Conservation (phyloP, 2,329 filamentous ascomycete genomes). For the Fusarium guadeloupense region DNA sequence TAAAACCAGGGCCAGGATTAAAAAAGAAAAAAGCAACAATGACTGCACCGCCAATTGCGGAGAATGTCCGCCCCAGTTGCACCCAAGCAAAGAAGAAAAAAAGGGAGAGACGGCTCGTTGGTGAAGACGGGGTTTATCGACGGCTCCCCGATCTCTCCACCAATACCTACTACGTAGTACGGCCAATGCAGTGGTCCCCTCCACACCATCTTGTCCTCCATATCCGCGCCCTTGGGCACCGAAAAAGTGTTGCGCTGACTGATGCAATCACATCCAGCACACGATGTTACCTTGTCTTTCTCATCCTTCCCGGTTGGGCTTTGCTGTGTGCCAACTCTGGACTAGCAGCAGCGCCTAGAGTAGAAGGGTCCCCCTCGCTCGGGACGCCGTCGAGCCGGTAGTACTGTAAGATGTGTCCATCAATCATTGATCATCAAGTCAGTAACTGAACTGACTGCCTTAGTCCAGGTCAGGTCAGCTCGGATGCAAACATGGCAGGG, state of each 20-base stretch:
- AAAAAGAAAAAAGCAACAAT: constrained; percentile 1
- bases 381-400: constrained; percentile 28
- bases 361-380: constrained; percentile 18
- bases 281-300: constrained; percentile 27
- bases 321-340: constrained; percentile 26
- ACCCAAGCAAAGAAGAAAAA: neutral
- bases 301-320: constrained; percentile 25
- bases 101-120: neutral
- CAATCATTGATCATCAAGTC: constrained; percentile 32
- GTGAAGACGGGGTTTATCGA: constrained; percentile 10
- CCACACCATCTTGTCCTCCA: constrained; percentile 10
- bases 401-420: constrained; percentile 18
- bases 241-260: constrained; percentile 26
- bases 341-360: constrained; percentile 20
- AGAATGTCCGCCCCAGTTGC: no score
- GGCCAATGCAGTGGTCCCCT: neutral
- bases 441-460: constrained; percentile 5
- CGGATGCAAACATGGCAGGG: neutral
- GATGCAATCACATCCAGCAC: constrained; percentile 24
- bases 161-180: constrained; percentile 15
- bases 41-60: neutral
- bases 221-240: constrained; percentile 19
- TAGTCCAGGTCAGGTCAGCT: constrained; percentile 3
- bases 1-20: neutral
- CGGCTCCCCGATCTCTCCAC: constrained; percentile 34